Conservation (phyloP, 192 early-diverging fungal genomes). For the Entrophospora sp. region DNA sequence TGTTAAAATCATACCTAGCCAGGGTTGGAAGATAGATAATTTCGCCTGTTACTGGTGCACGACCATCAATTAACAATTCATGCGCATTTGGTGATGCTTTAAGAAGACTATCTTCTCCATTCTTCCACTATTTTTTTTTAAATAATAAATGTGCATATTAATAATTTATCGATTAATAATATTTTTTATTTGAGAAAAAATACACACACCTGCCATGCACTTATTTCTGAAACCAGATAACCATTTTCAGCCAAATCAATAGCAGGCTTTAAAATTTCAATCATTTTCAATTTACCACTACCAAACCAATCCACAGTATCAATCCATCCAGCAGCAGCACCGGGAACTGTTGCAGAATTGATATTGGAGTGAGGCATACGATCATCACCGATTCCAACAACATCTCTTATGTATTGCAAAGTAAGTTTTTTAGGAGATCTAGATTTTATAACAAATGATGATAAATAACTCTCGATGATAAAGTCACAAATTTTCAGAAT, state of each 20-base stretch:
- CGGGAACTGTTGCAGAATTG: conserved; percentile 59
- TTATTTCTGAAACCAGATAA: conserved; percentile 46
- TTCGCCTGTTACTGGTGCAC: conserved; percentile 51
- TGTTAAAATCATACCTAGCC: conserved; percentile 38
- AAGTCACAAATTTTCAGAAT: too few species aligned
- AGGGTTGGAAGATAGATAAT: conserved; percentile 51
- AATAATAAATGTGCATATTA: too few species aligned
- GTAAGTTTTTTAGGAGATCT: conserved; percentile 47
- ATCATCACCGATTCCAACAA: conserved; percentile 21
- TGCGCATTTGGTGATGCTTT: conserved; percentile 31
- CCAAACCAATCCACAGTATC: conserved; percentile 59
- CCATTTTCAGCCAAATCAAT: conserved; percentile 63
- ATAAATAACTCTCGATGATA: too few species aligned
- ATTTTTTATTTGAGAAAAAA: too few species aligned
- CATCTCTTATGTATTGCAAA: conserved; percentile 32
- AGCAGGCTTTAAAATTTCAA: conserved; percentile 55
- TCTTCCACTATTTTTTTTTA: conserved; percentile 31
- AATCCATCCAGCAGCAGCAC: conserved; percentile 67
- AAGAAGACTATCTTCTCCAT: conserved; percentile 16
- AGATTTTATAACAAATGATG: too few species aligned
- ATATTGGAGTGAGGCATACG: conserved; percentile 33
- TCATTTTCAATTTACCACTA: conserved; percentile 43
- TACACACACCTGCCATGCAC: conserved; percentile 30
- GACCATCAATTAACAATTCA: conserved; percentile 44
- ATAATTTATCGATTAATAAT: too few species aligned